Evolutionary conservation across 2,329 filamentous ascomycete species (phyloP), one percentile per base, ranked within the genome.

Genomic region (Aspergillus ochraceus): DNA sequence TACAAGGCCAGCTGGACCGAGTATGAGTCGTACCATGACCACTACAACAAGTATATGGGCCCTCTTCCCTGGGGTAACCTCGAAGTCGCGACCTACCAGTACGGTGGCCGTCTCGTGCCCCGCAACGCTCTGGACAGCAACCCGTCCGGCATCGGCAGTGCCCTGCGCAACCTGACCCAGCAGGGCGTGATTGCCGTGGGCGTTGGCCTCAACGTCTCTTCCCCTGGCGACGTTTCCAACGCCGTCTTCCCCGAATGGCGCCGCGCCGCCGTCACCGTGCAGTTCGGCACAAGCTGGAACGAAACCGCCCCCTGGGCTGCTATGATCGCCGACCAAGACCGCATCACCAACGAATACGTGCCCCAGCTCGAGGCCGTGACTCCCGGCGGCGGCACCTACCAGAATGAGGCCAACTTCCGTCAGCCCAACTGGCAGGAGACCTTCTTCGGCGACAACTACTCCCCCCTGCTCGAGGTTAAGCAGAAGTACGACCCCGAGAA

Each of bases 371-470:
- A 76, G 55, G 72, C 68, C 10, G 60, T 78, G 11, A 77, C 77
- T 1, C 77, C 78, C 0, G 68, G 72, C 46, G 71, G 71, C 6
- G 75, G 76, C 2, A 69, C 68, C 3, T 81, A 82, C 61, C 62
- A 78, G 59, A 81, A 80, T 55, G 79, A 81, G 61, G 76, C 67
- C 10, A 71, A 79, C 57, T 76, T 75, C 65, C 71, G 71, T 42
- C 75, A 81, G 65, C 73, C 71, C 1, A 67, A 78, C 60, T 80
- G 72, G 66, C 69, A 79, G 66, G 53, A 72, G 30, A 71, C 71
- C 1, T 81, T 80, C 64, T 81, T 77, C 61, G 78, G 79, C 5
- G 59, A 55, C 4, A 80, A 79, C 60, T 80, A 80, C 53, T 61
- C 61, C 1, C 68, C 60, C 2, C 66, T 80, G 24, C 64, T 71